Evolutionary conservation across 148 eudicot species (phyloP).

Genomic region (Limonium bicolor): DNA sequence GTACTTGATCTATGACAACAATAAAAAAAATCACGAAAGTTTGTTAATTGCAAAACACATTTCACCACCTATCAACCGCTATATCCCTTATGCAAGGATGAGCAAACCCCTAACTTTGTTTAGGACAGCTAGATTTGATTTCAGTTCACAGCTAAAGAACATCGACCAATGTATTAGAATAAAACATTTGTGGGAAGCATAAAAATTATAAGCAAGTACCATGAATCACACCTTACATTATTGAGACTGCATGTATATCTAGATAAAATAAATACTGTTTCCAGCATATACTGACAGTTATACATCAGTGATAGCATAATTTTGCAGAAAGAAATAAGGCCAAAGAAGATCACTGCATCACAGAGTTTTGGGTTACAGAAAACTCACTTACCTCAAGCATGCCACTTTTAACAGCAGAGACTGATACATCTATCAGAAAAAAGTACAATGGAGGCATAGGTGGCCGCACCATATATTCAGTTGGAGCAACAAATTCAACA

Average conservation of each 20-base stretch:
- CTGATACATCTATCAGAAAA: conserved; percentile 93
- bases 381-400: conserved; percentile 80
- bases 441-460: conserved; percentile 96
- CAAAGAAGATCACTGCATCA: background rate
- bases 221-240: no score
- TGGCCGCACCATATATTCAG: conserved; percentile 99
- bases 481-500: conserved; percentile 93
- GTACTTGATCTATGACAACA: background rate
- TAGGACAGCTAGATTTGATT: no score
- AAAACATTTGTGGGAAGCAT: background rate
- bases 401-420: conserved; percentile 87
- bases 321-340: background rate
- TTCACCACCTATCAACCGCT: no score
- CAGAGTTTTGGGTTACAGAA: background rate
- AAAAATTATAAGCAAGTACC: no score
- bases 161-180: no score
- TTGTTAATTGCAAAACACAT: background rate
- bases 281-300: background rate
- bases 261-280: no score
- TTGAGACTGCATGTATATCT: background rate
- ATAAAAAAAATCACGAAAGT: background rate
- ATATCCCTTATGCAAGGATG: no score
- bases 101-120: no score
- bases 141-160: no score
- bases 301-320: background rate